phyloP scores from a whole-genome alignment of 306 rosid genomes.

The Inga oerstediana region DNA sequence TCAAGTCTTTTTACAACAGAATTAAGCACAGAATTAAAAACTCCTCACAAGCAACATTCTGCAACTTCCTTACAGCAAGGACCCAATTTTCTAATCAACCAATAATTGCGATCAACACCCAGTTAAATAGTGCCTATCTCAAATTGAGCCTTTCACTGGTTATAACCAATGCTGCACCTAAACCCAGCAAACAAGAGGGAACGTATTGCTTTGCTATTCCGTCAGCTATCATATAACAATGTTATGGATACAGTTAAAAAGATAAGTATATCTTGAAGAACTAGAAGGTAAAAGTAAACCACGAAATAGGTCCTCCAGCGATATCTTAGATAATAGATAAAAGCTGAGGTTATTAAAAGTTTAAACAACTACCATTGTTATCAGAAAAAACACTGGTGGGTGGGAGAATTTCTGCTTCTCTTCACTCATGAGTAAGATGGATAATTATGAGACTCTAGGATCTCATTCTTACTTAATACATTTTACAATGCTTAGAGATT shows the following conservation, averaged over 20 bases:
- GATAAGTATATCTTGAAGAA: constrained; percentile 2
- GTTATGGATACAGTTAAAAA: not conserved
- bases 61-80: not conserved
- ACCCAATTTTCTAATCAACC: not conserved
- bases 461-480: no score
- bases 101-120: not conserved
- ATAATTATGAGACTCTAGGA: not conserved
- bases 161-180: not conserved
- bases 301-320: not conserved
- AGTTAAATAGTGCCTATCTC: not conserved
- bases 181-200: not conserved
- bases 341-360: not conserved
- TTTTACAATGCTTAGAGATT: no score
- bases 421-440: not conserved
- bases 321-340: not conserved
- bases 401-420: no score
- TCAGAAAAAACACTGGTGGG: not conserved
- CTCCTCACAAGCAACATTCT: not conserved
- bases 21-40: no score
- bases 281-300: constrained; percentile 9
- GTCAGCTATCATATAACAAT: not conserved
- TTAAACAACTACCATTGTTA: not conserved
- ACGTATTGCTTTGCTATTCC: not conserved
- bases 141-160: not conserved
- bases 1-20: not conserved